Conservation (phyloP, 306 rosid species). For the Rosa chinensis region DNA sequence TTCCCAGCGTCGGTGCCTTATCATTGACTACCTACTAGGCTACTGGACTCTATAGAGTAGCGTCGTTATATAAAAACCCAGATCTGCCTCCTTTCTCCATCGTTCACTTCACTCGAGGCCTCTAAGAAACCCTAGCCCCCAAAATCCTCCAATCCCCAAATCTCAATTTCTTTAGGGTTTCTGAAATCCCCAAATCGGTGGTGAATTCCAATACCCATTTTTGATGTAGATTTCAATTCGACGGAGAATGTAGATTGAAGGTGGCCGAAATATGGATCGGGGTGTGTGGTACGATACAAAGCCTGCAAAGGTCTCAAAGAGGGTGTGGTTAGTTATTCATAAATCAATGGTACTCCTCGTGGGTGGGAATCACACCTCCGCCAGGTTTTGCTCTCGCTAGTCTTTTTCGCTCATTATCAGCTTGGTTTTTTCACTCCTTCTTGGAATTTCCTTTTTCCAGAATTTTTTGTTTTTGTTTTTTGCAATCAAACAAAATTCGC, state of each 20-base stretch:
- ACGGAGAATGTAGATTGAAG: constrained; percentile 30
- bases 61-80: background rate
- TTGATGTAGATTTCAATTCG: constrained; percentile 7
- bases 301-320: constrained; percentile 42
- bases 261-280: constrained; percentile 30
- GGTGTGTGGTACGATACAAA: constrained; percentile 48
- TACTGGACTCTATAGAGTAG: background rate
- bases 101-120: background rate
- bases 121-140: background rate
- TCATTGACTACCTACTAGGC: background rate
- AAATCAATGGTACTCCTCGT: constrained; percentile 85
- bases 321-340: constrained; percentile 82
- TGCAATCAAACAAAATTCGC: background rate
- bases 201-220: background rate
- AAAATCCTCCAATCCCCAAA: background rate
- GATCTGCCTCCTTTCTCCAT: background rate
- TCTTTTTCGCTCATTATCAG: background rate
- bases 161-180: background rate
- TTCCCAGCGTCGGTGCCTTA: background rate
- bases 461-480: background rate
- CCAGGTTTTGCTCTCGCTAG: constrained; percentile 96
- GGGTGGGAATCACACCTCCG: constrained; percentile 94
- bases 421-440: constrained; percentile 30
- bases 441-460: background rate
- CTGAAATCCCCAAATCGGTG: background rate